Evolutionary conservation across 2,329 filamentous ascomycete species (phyloP).

Genomic region (Diplodia scrobiculata): DNA sequence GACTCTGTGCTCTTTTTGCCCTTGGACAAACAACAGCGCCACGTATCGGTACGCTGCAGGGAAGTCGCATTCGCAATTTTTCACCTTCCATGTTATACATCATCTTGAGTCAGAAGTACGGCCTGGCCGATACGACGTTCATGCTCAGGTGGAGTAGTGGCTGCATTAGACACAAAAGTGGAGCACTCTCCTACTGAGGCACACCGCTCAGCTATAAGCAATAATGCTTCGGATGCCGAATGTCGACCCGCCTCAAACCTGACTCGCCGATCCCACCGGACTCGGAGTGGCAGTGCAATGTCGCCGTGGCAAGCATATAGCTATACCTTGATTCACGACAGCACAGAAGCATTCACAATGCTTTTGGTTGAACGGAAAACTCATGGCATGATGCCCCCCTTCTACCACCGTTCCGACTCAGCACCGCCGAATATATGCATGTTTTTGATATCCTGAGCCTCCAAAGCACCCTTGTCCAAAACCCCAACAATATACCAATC

Average conservation of each 20-base stretch:
- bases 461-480: background rate
- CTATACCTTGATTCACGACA: background rate
- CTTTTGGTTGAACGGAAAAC: background rate
- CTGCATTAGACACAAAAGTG: slow-evolving; percentile 2
- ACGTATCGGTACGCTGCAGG: background rate
- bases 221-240: background rate
- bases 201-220: slow-evolving; percentile 21
- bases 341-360: background rate
- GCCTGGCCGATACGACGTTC: background rate
- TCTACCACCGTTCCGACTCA: background rate
- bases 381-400: background rate
- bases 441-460: background rate
- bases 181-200: background rate
- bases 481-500: background rate
- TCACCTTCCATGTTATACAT: background rate
- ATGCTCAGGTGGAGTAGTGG: background rate
- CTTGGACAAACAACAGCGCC: background rate
- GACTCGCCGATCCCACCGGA: background rate
- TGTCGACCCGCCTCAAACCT: background rate
- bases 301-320: background rate
- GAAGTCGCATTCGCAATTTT: background rate
- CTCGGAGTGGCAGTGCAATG: background rate
- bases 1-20: background rate
- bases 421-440: background rate
- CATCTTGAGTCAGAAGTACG: background rate